These are phyloP conservation scores for Malus sylvestris DNA, from an alignment of 306 rosid species.

Conservation along the genomic window DNA sequence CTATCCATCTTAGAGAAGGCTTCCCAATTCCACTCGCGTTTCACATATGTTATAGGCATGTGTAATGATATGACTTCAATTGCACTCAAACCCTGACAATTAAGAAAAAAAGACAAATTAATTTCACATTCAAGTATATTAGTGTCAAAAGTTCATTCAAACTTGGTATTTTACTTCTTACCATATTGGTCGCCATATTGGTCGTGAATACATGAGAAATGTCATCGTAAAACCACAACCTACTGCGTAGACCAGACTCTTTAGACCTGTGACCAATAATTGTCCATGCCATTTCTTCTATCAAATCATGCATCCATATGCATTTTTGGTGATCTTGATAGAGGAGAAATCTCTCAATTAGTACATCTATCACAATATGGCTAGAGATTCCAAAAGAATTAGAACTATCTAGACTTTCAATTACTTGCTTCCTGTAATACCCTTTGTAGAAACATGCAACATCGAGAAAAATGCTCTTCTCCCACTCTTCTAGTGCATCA, in stretches of 20 bases:
- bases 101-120: not conserved
- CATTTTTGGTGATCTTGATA: not conserved
- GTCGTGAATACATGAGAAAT: no score
- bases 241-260: no score
- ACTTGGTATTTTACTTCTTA: not conserved
- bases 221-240: no score
- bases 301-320: not conserved
- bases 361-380: not conserved
- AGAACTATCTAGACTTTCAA: not conserved
- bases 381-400: not conserved
- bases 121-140: not conserved
- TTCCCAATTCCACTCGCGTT: not conserved
- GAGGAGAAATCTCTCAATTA: not conserved
- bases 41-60: not conserved
- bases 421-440: not conserved
- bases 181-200: not conserved
- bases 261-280: not conserved
- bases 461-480: slow-evolving; percentile 6
- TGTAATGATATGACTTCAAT: slow-evolving; percentile 1
- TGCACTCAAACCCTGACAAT: not conserved
- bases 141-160: not conserved
- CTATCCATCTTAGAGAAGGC: slow-evolving; percentile 10
- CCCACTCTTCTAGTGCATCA: slow-evolving; percentile 12
- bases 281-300: slow-evolving; percentile 5
- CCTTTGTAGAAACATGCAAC: slow-evolving; percentile 7